Evolutionary conservation across 2,329 filamentous ascomycete genomes (phyloP).

Genomic region (Hirsutella thompsonii): DNA sequence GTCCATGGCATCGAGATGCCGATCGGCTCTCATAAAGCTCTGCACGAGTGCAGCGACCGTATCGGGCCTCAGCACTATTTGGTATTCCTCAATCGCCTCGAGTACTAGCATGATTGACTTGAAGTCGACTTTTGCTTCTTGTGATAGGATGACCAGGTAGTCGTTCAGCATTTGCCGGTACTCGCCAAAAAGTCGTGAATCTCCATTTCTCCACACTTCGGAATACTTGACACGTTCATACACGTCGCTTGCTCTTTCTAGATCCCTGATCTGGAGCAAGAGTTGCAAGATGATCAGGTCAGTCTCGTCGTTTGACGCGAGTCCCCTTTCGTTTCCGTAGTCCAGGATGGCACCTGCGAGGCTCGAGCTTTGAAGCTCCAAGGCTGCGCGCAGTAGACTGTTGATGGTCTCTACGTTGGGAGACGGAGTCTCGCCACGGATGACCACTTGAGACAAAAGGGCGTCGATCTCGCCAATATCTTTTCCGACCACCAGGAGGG

Average conservation of each 20-base stretch:
- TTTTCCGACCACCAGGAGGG: conserved; percentile 55
- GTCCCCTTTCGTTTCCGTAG: conserved; percentile 50
- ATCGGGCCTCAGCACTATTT: conserved; percentile 55
- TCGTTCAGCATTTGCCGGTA: conserved; percentile 55
- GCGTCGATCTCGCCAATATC: conserved; percentile 35
- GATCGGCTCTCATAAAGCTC: conserved; percentile 61
- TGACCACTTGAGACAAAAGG: conserved; percentile 63
- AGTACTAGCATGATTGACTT: conserved; percentile 61
- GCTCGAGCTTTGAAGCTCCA: conserved; percentile 55
- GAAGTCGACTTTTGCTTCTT: conserved; percentile 47
- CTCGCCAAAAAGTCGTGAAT: conserved; percentile 31
- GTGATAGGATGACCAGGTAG: conserved; percentile 58
- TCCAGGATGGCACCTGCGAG: conserved; percentile 61
- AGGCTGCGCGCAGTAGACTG: conserved; percentile 57
- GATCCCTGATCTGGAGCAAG: conserved; percentile 57
- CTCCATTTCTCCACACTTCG: conserved; percentile 26
- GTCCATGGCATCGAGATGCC: conserved; percentile 69
- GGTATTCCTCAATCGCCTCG: conserved; percentile 57
- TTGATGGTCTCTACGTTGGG: conserved; percentile 68
- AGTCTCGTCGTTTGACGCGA: conserved; percentile 57
- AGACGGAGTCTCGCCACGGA: conserved; percentile 33
- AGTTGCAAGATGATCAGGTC: conserved; percentile 66
- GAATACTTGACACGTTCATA: conserved; percentile 35
- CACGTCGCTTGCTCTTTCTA: conserved; percentile 54
- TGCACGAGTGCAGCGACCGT: conserved; percentile 64